Evolutionary conservation across 1,139 yeast genomes (phyloP).

Genomic region (Diutina neorugosa): DNA sequence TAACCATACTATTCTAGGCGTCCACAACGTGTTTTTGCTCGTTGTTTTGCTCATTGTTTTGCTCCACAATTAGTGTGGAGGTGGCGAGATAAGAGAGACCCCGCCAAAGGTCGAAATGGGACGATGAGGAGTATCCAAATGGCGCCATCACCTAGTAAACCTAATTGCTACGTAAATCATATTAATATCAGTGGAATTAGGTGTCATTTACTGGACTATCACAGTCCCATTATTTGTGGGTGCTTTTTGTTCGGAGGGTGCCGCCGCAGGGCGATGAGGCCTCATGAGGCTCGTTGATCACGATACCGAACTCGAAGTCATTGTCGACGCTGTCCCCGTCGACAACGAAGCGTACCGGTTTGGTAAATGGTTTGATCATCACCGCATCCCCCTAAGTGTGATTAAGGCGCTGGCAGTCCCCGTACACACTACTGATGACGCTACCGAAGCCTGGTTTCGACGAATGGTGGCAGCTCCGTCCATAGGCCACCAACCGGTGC

Average conservation of each 20-base stretch:
- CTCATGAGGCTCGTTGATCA: background rate
- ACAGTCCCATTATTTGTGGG: too few species aligned
- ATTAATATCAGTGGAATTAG: too few species aligned
- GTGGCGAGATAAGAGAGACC: too few species aligned
- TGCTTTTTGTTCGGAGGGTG: background rate
- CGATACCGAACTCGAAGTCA: background rate
- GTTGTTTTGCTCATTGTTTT: too few species aligned
- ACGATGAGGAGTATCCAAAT: too few species aligned
- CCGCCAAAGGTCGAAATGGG: too few species aligned
- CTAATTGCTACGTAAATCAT: too few species aligned
- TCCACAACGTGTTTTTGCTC: too few species aligned
- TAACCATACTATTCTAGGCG: too few species aligned
- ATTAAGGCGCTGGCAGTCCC: background rate
- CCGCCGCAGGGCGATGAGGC: background rate
- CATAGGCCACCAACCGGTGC: background rate
- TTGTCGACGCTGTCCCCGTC: background rate
- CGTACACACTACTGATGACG: background rate
- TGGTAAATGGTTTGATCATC: background rate
- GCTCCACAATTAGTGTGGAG: too few species aligned
- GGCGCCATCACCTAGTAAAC: too few species aligned
- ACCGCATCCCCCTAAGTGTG: slow-evolving; percentile 1
- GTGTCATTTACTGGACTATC: too few species aligned
- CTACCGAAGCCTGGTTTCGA: background rate
- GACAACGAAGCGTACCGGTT: background rate
- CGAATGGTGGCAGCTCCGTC: background rate